Percentiles rank a stretch among this genome's conserved stretches.
Conservation (phyloP, 2,329 filamentous ascomycete species). For the Volutella citrinella region DNA sequence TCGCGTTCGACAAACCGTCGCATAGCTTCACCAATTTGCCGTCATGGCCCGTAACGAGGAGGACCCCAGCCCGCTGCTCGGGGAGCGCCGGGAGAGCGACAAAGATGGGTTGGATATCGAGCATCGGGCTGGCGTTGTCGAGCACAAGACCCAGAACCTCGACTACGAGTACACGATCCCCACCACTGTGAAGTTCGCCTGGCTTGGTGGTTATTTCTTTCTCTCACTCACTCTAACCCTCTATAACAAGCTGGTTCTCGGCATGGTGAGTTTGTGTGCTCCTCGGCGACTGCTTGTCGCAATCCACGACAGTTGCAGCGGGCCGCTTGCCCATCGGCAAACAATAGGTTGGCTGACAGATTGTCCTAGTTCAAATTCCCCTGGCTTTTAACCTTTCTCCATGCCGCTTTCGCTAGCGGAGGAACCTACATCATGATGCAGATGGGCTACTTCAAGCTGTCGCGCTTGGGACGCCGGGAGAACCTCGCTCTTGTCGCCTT, state of each 20-base stretch:
- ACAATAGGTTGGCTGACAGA: conserved; percentile 14
- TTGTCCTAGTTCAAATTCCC: conserved; percentile 52
- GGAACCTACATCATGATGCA: conserved; percentile 53
- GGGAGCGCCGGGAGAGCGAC: conserved; percentile 30
- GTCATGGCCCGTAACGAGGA: conserved; percentile 33
- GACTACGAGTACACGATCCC: conserved; percentile 45
- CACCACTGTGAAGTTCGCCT: conserved; percentile 45
- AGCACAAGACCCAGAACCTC: conserved; percentile 32
- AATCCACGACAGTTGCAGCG: no score
- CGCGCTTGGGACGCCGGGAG: conserved; percentile 49
- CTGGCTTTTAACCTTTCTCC: conserved; percentile 58
- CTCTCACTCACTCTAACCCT: conserved; percentile 48
- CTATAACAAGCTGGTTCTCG: conserved; percentile 58
- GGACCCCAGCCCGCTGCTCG: conserved; percentile 29
- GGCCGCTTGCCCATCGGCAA: no score
- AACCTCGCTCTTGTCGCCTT: conserved; percentile 56
- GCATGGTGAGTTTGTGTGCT: conserved; percentile 37
- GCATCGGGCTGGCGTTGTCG: conserved; percentile 24
- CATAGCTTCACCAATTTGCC: neutral
- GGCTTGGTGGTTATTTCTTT: conserved; percentile 51
- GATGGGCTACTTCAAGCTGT: conserved; percentile 50
- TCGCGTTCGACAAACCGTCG: neutral
- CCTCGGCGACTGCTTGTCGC: neutral
- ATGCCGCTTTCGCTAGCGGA: conserved; percentile 54
- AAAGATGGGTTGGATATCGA: conserved; percentile 33